These are phyloP conservation scores for Purpureocillium takamizusanense DNA, from an alignment of 2,329 filamentous ascomycete genomes.

Conservation along the genomic window DNA sequence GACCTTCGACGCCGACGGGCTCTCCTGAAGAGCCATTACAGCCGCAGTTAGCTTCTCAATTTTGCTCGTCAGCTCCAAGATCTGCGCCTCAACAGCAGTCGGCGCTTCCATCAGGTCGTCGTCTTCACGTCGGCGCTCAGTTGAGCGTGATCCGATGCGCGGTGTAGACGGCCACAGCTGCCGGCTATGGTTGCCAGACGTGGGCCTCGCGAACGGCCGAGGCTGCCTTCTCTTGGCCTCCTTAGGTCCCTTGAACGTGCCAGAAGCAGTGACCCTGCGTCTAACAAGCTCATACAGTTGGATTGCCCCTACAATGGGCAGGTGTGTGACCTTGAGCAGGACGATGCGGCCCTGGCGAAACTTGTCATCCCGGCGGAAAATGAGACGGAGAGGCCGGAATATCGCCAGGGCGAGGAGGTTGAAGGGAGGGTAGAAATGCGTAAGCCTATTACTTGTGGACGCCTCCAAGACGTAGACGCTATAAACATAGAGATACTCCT, in stretches of 20 bases:
- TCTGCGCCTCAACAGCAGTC: constrained; percentile 37
- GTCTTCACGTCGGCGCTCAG: constrained; percentile 12
- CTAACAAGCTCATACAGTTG: constrained; percentile 53
- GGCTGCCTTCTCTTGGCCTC: background rate
- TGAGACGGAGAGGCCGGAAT: constrained; percentile 62
- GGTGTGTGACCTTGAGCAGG: constrained; percentile 53
- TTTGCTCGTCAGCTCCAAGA: constrained; percentile 45
- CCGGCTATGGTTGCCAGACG: constrained; percentile 6
- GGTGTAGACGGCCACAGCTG: constrained; percentile 4
- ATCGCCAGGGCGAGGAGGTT: constrained; percentile 66
- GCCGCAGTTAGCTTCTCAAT: constrained; percentile 49
- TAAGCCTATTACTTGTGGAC: constrained; percentile 59
- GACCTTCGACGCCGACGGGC: background rate
- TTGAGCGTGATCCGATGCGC: constrained; percentile 8
- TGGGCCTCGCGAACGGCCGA: constrained; percentile 2
- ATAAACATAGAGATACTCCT: constrained; percentile 75
- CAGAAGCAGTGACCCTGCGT: constrained; percentile 18
- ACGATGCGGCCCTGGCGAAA: constrained; percentile 54
- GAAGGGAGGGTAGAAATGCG: constrained; percentile 61
- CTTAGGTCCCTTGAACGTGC: background rate
- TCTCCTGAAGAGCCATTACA: constrained; percentile 38
- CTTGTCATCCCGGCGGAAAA: constrained; percentile 52
- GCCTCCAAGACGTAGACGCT: constrained; percentile 56
- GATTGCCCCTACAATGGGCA: constrained; percentile 62
- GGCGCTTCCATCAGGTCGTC: constrained; percentile 27